Percentiles rank a stretch among this genome's conserved stretches.
phyloP scores from a whole-genome alignment of 805 yeast species.

The Kazachstania kunashirensis region DNA sequence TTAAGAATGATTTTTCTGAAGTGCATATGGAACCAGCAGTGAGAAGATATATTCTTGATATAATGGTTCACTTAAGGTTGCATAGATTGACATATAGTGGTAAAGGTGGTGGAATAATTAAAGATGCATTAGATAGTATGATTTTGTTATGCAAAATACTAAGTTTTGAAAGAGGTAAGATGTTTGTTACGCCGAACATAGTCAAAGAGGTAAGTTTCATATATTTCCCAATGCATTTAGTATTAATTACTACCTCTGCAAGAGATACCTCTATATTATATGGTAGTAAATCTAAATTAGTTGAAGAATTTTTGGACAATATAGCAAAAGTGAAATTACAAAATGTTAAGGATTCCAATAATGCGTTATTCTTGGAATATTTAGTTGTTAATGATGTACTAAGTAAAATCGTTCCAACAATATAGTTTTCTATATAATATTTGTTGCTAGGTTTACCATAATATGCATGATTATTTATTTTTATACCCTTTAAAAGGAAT shows the following conservation, averaged over 20 bases:
- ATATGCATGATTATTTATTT: too few species aligned
- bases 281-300: constrained; percentile 23
- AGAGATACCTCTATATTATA: constrained; percentile 25
- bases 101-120: constrained; percentile 41
- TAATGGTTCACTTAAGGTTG: constrained; percentile 44
- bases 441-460: too few species aligned
- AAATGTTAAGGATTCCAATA: constrained; percentile 12
- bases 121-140: constrained; percentile 38
- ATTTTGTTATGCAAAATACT: constrained; percentile 33
- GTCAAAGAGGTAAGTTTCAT: constrained; percentile 40
- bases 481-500: too few species aligned
- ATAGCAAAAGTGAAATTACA: constrained; percentile 13
- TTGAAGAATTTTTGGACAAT: constrained; percentile 18
- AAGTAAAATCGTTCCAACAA: constrained; percentile 38
- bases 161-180: constrained; percentile 30
- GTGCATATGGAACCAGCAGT: constrained; percentile 8
- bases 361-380: constrained; percentile 29
- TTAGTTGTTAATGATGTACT: constrained; percentile 46
- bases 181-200: constrained; percentile 43
- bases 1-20: constrained; percentile 1
- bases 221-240: constrained; percentile 45
- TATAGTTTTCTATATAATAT: too few species aligned
- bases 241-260: constrained; percentile 32
- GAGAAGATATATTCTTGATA: constrained; percentile 45
- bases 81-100: constrained; percentile 41